A percentile compares a stretch with the other conserved stretches of the same genome.
These are phyloP conservation scores for Solanum chacoense DNA, from an alignment of 305 asterid species.

Conservation along the genomic window DNA sequence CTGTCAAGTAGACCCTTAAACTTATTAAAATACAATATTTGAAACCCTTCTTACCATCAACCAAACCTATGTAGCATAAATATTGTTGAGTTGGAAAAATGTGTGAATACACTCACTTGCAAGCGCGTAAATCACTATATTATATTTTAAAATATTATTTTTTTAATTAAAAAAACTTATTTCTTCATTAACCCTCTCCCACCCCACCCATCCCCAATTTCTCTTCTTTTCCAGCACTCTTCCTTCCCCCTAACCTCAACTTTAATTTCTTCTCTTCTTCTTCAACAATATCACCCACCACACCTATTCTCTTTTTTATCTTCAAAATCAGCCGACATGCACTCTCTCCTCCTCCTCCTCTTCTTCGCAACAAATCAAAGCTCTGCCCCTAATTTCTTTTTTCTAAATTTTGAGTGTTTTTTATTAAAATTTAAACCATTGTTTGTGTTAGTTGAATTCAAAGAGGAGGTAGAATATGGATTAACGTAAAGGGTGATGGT, in stretches of 20 bases:
- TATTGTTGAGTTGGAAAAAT: neutral
- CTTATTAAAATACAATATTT: no score
- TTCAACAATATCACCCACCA: neutral
- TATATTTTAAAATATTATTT: no score
- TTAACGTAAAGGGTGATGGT: neutral
- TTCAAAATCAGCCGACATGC: neutral
- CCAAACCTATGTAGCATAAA: neutral
- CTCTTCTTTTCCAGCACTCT: no score
- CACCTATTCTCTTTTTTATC: neutral
- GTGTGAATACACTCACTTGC: neutral
- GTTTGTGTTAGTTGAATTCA: neutral
- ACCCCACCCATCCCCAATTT: no score
- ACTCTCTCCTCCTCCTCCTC: neutral
- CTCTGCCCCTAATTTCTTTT: neutral
- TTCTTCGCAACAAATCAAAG: neutral
- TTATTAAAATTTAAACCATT: neutral
- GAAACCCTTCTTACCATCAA: neutral
- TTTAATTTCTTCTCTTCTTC: neutral
- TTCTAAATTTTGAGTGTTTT: neutral
- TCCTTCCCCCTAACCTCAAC: neutral
- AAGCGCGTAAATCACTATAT: neutral
- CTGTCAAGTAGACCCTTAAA: neutral
- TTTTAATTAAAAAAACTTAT: no score
- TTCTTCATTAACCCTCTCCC: no score
- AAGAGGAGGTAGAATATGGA: neutral